Percentiles rank a stretch among this genome's conserved stretches.
Conservation (phyloP, 2,329 filamentous ascomycete genomes). For the Harringtonia lauricola region DNA sequence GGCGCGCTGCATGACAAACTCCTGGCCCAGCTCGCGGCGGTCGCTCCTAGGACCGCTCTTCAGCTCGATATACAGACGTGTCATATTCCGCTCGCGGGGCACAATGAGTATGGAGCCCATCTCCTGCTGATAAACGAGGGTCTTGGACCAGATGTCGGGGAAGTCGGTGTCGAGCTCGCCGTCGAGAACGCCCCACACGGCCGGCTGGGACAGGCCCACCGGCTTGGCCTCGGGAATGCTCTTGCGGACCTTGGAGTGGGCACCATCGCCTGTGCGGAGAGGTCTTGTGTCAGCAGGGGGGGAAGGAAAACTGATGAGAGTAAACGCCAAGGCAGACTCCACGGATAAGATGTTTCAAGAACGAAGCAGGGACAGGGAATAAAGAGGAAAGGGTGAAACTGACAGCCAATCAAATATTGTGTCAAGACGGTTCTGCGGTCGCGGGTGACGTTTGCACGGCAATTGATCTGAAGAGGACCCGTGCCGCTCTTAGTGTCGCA, state of each 20-base stretch:
- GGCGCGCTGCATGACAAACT: slow-evolving; percentile 58
- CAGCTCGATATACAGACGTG: slow-evolving; percentile 49
- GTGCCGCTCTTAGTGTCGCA: slow-evolving; percentile 30
- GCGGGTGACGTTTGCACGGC: slow-evolving; percentile 38
- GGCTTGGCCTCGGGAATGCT: slow-evolving; percentile 35
- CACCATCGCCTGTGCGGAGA: slow-evolving; percentile 48
- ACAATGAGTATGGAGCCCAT: slow-evolving; percentile 64
- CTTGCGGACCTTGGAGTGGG: slow-evolving; percentile 58
- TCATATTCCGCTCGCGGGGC: slow-evolving; percentile 62
- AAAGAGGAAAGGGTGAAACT: too few relatives aligned
- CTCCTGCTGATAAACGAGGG: slow-evolving; percentile 54
- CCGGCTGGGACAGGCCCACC: slow-evolving; percentile 15
- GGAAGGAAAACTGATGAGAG: neutral
- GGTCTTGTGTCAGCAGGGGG: neutral
- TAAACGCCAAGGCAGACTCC: too few relatives aligned
- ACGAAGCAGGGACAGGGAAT: neutral
- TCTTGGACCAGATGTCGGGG: slow-evolving; percentile 66
- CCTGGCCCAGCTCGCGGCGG: slow-evolving; percentile 27
- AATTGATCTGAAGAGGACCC: slow-evolving; percentile 38
- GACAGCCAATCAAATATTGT: slow-evolving; percentile 58
- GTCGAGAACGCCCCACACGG: slow-evolving; percentile 61
- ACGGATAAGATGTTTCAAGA: too few relatives aligned
- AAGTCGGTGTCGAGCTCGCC: slow-evolving; percentile 62
- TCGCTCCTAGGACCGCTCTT: slow-evolving; percentile 23
- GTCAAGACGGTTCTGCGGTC: slow-evolving; percentile 35